phyloP scores from a whole-genome alignment of 2,329 filamentous ascomycete species.

The Aspergillus fijiensis region DNA sequence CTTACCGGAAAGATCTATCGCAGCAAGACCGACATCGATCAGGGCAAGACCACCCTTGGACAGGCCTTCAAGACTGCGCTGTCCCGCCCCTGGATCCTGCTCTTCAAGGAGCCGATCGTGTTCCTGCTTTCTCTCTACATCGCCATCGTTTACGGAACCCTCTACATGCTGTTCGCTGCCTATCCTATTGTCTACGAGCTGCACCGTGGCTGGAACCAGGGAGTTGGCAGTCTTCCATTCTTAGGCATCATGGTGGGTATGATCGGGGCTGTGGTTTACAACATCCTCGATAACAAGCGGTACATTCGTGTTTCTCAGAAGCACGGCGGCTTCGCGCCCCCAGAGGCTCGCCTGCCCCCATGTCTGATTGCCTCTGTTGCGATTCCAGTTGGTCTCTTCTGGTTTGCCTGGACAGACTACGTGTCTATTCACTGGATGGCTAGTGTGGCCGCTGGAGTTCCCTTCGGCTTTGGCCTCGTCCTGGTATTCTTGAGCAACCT shows the following conservation, averaged over 20 bases:
- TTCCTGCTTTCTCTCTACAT: constrained; percentile 52
- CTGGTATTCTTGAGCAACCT: constrained; percentile 43
- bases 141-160: constrained; percentile 52
- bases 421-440: constrained; percentile 43
- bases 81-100: constrained; percentile 49
- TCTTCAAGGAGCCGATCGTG: constrained; percentile 54
- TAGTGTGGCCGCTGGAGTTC: constrained; percentile 36
- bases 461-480: constrained; percentile 46
- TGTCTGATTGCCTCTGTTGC: constrained; percentile 50
- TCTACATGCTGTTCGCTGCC: constrained; percentile 55
- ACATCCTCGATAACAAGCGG: constrained; percentile 44
- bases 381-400: constrained; percentile 59
- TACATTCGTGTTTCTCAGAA: constrained; percentile 43
- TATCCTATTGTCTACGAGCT: constrained; percentile 52
- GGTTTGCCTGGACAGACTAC: constrained; percentile 61
- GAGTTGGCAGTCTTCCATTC: constrained; percentile 50
- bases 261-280: constrained; percentile 42
- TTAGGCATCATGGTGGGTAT: constrained; percentile 49
- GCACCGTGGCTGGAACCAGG: constrained; percentile 48
- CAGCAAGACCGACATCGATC: constrained; percentile 41
- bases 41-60: constrained; percentile 42
- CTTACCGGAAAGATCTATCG: constrained; percentile 51
- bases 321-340: constrained; percentile 59
- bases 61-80: constrained; percentile 50
- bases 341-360: constrained; percentile 56